Evolutionary conservation across 2,329 filamentous ascomycete genomes (phyloP), one percentile per base, ranked within the genome.

Genomic region (Trichoderma breve): DNA sequence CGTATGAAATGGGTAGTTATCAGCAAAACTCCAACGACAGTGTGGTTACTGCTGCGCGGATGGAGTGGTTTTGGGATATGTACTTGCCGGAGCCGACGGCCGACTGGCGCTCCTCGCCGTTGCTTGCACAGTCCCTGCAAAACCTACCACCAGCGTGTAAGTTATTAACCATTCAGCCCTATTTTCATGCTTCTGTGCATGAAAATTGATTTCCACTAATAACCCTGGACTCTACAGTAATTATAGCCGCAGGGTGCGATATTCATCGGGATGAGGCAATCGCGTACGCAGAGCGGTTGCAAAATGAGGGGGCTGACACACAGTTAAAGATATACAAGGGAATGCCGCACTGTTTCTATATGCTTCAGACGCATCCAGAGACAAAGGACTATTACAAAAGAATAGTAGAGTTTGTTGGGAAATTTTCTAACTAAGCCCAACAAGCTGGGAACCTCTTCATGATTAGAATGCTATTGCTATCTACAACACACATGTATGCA

Each of bases 211-310:
- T 4, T 43, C 15, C 0, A 1, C 39, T 43, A 43, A 43, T 43
- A 43, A n/a, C 39, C 15, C 15, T 43, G 18, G 14, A 15, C n/a
- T 57, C 26, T 21, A 8, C 21, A 82, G 81, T 82, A 36, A 74
- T 83, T n/a, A 76, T 81, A 53, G 74, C 78, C 5, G 81, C 77
- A 3, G 81, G 81, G 7, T 74, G 76, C 21, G 82, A 83, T 70
- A 73, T 78, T 3, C 74, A 82, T n/a, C 77, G 81, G 18, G 82
- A 83, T 66, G 82, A 83, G 28, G 81, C 75, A 9, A 75, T 83
- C 34, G 82, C 81, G 2, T 82, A 81, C 61, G 81, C 79, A 6
- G 81, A 82, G 72, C 77, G 77, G 9, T 76, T 83, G 28, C 58
- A 77, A 63, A 75, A 74, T 0, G 80, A 79, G 6, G 80, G 80